phyloP scores from a whole-genome alignment of 345 rosid species.

The Brassica cretica region DNA sequence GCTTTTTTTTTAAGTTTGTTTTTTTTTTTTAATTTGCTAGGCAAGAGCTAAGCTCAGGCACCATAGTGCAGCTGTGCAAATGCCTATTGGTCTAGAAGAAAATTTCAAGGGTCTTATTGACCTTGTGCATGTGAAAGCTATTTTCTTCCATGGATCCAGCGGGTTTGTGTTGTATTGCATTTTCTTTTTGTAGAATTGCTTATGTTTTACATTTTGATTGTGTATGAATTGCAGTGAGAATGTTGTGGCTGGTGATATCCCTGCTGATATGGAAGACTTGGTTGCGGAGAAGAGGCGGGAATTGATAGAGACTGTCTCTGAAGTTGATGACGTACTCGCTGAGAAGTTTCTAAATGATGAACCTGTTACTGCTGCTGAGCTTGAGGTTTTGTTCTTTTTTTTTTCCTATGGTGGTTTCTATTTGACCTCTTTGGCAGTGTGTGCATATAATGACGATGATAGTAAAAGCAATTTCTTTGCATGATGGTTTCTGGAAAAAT shows the following conservation, averaged over 20 bases:
- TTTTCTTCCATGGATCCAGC: constrained; percentile 75
- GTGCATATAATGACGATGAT: constrained; percentile 6
- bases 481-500: no score
- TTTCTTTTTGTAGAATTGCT: neutral
- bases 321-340: constrained; percentile 93
- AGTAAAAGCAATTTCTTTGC: neutral
- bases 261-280: constrained; percentile 72
- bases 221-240: constrained; percentile 68
- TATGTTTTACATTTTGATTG: neutral
- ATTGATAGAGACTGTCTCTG: constrained; percentile 83
- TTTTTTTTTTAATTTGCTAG: constrained; percentile 40
- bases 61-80: constrained; percentile 96
- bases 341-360: constrained; percentile 87
- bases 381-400: constrained; percentile 61
- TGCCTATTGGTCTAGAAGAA: constrained; percentile 93
- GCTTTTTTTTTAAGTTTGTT: neutral
- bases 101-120: constrained; percentile 87
- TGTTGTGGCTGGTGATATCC: constrained; percentile 68
- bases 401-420: neutral
- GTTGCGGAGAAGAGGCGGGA: constrained; percentile 87
- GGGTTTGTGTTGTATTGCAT: constrained; percentile 57
- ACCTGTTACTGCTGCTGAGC: constrained; percentile 71
- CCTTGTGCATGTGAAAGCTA: constrained; percentile 71
- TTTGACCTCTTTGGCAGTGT: neutral
- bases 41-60: constrained; percentile 94